Percentiles rank a stretch among this genome's conserved stretches.
These are phyloP conservation scores for Blastocystis sp. DNA, from an alignment of 352 stramenopile genomes.

Conservation along the genomic window DNA sequence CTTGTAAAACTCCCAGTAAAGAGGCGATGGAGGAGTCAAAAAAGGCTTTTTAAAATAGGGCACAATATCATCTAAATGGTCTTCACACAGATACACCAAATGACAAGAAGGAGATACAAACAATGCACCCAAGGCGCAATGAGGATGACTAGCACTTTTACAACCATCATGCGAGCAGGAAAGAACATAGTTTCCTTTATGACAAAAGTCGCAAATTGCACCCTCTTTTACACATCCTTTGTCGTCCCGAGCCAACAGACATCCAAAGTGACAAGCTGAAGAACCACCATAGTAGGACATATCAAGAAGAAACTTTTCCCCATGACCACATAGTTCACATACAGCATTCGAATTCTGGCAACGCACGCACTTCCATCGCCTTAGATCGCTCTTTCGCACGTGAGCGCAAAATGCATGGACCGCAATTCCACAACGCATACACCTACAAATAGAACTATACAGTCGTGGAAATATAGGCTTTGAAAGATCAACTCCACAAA, in stretches of 20 bases:
- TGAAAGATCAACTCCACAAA: background rate
- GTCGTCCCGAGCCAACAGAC: background rate
- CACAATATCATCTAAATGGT: background rate
- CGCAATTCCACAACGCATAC: background rate
- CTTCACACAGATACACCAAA: background rate
- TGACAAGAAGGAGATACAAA: background rate
- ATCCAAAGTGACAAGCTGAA: background rate
- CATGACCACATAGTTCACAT: background rate
- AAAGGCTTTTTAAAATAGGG: background rate
- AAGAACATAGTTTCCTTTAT: background rate
- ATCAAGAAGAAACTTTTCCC: background rate
- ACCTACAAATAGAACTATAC: background rate
- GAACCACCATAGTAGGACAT: background rate
- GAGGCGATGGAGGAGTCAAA: background rate
- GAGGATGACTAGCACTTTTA: background rate
- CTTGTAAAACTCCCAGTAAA: background rate
- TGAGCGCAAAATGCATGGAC: background rate
- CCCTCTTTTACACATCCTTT: background rate
- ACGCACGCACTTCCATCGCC: background rate
- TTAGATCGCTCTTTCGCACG: background rate
- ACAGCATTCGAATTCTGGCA: background rate
- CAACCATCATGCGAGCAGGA: background rate
- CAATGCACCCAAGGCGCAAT: background rate
- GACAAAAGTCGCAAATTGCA: background rate
- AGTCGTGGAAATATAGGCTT: constrained; percentile 3